A percentile compares a stretch with the other conserved stretches of the same genome.
These are phyloP conservation scores for Vigna angularis DNA, from an alignment of 306 rosid species.

Conservation along the genomic window DNA sequence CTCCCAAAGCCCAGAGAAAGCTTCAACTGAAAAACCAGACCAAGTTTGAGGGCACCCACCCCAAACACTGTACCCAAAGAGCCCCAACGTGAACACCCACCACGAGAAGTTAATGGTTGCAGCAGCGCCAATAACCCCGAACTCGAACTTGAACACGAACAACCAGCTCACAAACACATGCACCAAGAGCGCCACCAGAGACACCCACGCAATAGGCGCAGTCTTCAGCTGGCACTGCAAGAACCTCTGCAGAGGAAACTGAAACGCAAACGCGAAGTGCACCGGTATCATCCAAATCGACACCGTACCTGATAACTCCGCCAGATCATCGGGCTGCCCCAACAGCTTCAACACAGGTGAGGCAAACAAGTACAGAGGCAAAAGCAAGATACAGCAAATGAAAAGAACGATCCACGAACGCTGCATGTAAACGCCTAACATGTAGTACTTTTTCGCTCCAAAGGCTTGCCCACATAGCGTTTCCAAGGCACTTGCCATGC, in stretches of 20 bases:
- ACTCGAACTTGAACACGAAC: slow-evolving; percentile 57
- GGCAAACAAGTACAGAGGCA: slow-evolving; percentile 68
- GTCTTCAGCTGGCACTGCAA: slow-evolving; percentile 70
- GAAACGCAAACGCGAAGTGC: slow-evolving; percentile 71
- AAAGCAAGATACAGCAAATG: slow-evolving; percentile 58
- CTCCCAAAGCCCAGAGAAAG: slow-evolving; percentile 84
- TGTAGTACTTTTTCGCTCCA: slow-evolving; percentile 77
- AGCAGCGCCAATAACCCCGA: slow-evolving; percentile 69
- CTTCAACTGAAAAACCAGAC: slow-evolving; percentile 80
- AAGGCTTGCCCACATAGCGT: slow-evolving; percentile 90
- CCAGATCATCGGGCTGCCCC: slow-evolving; percentile 70
- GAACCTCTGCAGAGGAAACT: slow-evolving; percentile 72
- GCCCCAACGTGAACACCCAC: slow-evolving; percentile 69
- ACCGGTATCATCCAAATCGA: slow-evolving; percentile 62
- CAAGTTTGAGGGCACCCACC: slow-evolving; percentile 84
- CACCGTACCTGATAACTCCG: slow-evolving; percentile 61
- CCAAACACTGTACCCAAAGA: slow-evolving; percentile 48
- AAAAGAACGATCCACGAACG: slow-evolving; percentile 82
- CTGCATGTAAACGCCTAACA: slow-evolving; percentile 89
- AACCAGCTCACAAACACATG: slow-evolving; percentile 70
- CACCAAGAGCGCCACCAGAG: slow-evolving; percentile 52
- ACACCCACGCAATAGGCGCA: slow-evolving; percentile 56
- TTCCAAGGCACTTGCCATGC: slow-evolving; percentile 91
- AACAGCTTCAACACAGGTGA: slow-evolving; percentile 60
- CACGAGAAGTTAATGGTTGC: slow-evolving; percentile 65